These are phyloP conservation scores for Fusarium brevicatenulatum DNA, from an alignment of 2,329 filamentous ascomycete species.

Conservation along the genomic window DNA sequence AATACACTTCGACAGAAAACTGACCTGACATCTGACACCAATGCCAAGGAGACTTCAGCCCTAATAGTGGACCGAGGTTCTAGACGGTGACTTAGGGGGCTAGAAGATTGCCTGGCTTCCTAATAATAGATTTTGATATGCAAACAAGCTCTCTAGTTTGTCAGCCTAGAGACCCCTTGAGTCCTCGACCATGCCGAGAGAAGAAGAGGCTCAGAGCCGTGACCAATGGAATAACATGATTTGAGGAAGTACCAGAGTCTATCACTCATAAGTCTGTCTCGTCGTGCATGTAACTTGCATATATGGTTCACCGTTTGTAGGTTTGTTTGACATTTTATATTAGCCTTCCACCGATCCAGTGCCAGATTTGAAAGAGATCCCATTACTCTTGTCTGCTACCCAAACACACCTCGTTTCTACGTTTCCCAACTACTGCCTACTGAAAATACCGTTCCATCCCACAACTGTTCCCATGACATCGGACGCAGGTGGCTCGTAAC, in stretches of 20 bases:
- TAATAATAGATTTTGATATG: background rate
- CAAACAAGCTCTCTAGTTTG: background rate
- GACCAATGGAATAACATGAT: background rate
- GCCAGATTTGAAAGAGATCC: accelerated
- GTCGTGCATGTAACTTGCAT: accelerated
- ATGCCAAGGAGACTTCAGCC: background rate
- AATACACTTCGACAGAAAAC: accelerated
- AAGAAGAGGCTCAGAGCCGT: background rate
- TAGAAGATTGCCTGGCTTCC: background rate
- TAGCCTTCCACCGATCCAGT: accelerated
- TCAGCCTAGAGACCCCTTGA: background rate
- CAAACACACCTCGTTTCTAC: accelerated
- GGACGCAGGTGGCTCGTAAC: too few species aligned
- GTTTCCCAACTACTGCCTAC: accelerated
- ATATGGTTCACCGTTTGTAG: too few species aligned
- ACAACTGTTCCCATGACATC: background rate
- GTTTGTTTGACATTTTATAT: too few species aligned
- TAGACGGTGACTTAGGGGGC: background rate
- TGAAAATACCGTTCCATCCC: accelerated
- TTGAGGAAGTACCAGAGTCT: accelerated
- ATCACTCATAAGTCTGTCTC: accelerated
- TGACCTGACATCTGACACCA: too few species aligned
- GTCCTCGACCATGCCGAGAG: background rate
- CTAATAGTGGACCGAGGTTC: background rate
- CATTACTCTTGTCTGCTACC: background rate